phyloP scores from a whole-genome alignment of 176 grass and related monocot species.

The Oryza brachyantha region DNA sequence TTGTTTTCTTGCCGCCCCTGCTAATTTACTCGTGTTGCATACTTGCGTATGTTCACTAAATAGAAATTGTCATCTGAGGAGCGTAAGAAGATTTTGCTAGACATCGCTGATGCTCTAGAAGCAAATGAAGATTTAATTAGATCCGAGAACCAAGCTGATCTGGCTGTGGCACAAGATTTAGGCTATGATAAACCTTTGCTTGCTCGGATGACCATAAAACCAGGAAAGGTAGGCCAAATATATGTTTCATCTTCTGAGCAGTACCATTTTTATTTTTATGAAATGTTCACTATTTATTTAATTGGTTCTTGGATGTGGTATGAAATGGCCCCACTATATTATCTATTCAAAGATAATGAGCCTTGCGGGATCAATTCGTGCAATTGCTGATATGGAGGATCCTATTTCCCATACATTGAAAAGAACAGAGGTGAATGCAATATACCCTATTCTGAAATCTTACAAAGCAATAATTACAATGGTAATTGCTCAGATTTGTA shows the following conservation, averaged over 20 bases:
- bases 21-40: slow-evolving; percentile 22
- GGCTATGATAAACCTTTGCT: slow-evolving; percentile 87
- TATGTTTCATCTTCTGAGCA: not conserved
- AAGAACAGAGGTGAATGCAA: slow-evolving; percentile 80
- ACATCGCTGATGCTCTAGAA: slow-evolving; percentile 89
- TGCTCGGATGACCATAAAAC: slow-evolving; percentile 86
- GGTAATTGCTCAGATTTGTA: not conserved
- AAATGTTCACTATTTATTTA: not conserved
- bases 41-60: slow-evolving; percentile 8
- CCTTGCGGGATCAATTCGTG: slow-evolving; percentile 72
- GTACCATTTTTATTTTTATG: not conserved
- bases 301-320: not conserved
- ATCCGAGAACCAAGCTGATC: slow-evolving; percentile 82
- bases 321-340: not conserved
- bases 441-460: not conserved
- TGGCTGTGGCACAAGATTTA: slow-evolving; percentile 52
- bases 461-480: not conserved
- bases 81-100: slow-evolving; percentile 88
- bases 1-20: not conserved
- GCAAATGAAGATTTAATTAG: slow-evolving; percentile 72
- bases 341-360: slow-evolving; percentile 63
- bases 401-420: slow-evolving; percentile 82
- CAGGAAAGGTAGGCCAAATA: slow-evolving; percentile 60
- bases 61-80: slow-evolving; percentile 84
- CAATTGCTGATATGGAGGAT: slow-evolving; percentile 92